A percentile compares a stretch with the other conserved stretches of the same genome.
phyloP scores from a whole-genome alignment of 106 monocot species.

The Allium sativum region DNA sequence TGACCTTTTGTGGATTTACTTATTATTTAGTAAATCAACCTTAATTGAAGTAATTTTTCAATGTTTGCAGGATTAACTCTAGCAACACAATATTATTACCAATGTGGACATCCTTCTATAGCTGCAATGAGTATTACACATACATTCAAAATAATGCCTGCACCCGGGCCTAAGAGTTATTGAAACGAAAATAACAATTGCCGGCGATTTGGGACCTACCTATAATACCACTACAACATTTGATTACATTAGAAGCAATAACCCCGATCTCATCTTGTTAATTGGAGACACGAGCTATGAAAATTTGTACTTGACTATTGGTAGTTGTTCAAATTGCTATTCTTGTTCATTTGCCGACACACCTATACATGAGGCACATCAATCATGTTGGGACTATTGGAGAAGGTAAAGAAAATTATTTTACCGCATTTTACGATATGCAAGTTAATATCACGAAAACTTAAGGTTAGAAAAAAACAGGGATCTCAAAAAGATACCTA shows the following conservation, averaged over 20 bases:
- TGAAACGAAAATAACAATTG: constrained; percentile 55
- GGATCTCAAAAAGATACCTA: background rate
- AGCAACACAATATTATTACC: constrained; percentile 52
- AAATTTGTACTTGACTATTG: constrained; percentile 82
- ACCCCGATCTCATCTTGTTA: constrained; percentile 69
- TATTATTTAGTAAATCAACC: background rate
- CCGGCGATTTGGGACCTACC: constrained; percentile 85
- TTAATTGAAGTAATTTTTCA: background rate
- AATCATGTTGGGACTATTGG: constrained; percentile 95
- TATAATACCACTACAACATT: constrained; percentile 77
- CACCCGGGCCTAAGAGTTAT: constrained; percentile 38
- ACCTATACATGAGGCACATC: constrained; percentile 85
- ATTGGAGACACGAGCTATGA: constrained; percentile 82
- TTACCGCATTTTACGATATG: background rate
- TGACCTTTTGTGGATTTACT: background rate
- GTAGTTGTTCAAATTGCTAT: constrained; percentile 78
- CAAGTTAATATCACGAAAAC: no score
- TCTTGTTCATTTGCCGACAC: constrained; percentile 63
- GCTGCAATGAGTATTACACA: constrained; percentile 50
- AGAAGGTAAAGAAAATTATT: constrained; percentile 38
- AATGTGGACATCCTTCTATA: constrained; percentile 70
- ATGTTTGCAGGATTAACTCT: constrained; percentile 44
- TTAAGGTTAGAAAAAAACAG: background rate
- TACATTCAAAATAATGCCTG: constrained; percentile 69
- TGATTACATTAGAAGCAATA: constrained; percentile 54